Evolutionary conservation across 352 stramenopile species (phyloP).

Genomic region (Peronosclerospora sorghi): DNA sequence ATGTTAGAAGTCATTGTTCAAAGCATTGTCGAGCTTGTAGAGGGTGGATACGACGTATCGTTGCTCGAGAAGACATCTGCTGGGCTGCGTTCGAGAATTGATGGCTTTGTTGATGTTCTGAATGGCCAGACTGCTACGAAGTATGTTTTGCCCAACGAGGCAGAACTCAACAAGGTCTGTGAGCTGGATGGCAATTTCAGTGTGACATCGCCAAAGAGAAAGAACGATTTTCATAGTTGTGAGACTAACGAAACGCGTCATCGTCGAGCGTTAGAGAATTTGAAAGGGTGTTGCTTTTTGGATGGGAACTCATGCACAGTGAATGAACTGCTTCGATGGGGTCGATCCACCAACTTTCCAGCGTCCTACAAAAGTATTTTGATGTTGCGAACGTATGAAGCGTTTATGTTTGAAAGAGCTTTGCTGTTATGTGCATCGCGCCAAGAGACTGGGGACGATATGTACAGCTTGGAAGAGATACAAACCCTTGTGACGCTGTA

Average conservation of each 20-base stretch:
- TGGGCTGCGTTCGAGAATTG: conserved; percentile 4
- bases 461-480: conserved; percentile 4
- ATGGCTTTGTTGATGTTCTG: conserved; percentile 12
- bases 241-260: conserved; percentile 11
- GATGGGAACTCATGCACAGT: conserved; percentile 10
- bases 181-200: conserved; percentile 1
- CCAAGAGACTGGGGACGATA: background rate
- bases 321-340: conserved; percentile 8
- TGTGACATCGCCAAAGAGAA: conserved; percentile 2
- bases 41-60: conserved; percentile 11
- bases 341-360: background rate
- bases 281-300: conserved; percentile 10
- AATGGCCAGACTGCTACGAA: conserved; percentile 2
- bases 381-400: conserved; percentile 20
- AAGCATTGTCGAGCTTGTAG: conserved; percentile 8
- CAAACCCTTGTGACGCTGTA: conserved; percentile 12
- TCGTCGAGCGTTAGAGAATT: conserved; percentile 8
- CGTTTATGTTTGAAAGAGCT: conserved; percentile 17
- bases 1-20: conserved; percentile 15
- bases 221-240: background rate
- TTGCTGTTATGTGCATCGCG: background rate
- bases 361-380: conserved; percentile 9
- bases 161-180: conserved; percentile 3
- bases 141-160: conserved; percentile 2
- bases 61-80: conserved; percentile 3